A percentile compares a stretch with the other conserved stretches of the same genome.
Evolutionary conservation across 495 filamentous ascomycete genomes (phyloP).

Genomic region (Lineolata rhizophorae): DNA sequence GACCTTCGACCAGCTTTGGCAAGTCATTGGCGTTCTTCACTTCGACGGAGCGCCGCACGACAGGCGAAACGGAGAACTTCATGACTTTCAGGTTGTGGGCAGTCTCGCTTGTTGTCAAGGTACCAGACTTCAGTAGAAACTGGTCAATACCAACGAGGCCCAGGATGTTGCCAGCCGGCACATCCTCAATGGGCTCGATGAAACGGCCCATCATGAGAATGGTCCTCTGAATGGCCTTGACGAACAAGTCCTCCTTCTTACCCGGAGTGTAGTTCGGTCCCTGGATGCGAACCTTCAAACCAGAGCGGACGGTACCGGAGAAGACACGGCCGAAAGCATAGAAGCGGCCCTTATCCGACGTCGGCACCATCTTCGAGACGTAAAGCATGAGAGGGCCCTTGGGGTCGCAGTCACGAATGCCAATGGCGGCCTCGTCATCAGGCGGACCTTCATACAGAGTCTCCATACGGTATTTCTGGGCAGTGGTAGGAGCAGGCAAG

Average conservation of each 20-base stretch:
- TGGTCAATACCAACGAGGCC: constrained; percentile 98
- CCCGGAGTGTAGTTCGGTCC: constrained; percentile 96
- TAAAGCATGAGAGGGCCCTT: constrained; percentile 98
- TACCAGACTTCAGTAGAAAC: constrained; percentile 99
- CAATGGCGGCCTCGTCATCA: constrained; percentile 80
- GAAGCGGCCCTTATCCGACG: constrained; percentile 99
- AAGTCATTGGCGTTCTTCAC: constrained; percentile 99
- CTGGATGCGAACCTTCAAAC: constrained; percentile 99
- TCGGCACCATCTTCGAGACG: constrained; percentile 99
- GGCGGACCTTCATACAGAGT: constrained; percentile 94
- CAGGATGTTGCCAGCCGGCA: constrained; percentile 97
- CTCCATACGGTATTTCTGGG: constrained; percentile 95
- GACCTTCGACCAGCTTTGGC: constrained; percentile 98
- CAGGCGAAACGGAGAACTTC: constrained; percentile 99
- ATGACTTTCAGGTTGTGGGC: constrained; percentile 99
- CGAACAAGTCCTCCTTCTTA: constrained; percentile 96
- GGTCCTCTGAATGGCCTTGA: constrained; percentile 99
- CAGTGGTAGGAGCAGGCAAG: constrained; percentile 84
- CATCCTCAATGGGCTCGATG: constrained; percentile 97
- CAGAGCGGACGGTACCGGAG: constrained; percentile 87
- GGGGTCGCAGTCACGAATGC: constrained; percentile 93
- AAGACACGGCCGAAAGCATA: constrained; percentile 99
- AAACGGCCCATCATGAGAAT: constrained; percentile 99
- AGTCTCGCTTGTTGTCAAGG: constrained; percentile 86
- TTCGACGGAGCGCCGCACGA: constrained; percentile 95